Conservation (phyloP, 441 rosid species). For the Heliophila coronopifolia region DNA sequence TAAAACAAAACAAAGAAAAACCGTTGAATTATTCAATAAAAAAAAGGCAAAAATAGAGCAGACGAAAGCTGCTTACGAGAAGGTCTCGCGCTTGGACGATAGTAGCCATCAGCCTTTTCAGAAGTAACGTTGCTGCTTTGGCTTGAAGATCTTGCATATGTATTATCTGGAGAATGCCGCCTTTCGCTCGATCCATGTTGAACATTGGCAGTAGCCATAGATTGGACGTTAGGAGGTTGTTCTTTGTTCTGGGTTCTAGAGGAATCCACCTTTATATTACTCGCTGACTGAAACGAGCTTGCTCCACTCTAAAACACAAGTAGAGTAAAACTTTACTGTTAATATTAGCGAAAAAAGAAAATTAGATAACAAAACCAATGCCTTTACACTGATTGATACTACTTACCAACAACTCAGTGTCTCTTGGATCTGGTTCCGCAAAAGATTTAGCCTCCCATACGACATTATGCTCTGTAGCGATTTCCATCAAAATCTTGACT, state of each 20-base stretch:
- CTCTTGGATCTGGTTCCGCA: conserved; percentile 47
- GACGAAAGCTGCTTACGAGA: conserved; percentile 35
- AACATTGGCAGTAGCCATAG: conserved; percentile 29
- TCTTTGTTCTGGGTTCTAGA: conserved; percentile 35
- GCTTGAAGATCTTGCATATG: conserved; percentile 33
- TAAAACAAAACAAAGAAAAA: conserved; percentile 22
- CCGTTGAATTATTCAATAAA: conserved; percentile 12
- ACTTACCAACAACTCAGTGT: conserved; percentile 58
- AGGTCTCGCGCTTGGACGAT: conserved; percentile 33
- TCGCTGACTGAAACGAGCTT: conserved; percentile 42
- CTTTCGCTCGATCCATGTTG: conserved; percentile 33
- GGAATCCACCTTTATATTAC: conserved; percentile 34
- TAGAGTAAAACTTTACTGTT: neutral
- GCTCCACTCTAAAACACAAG: conserved; percentile 56
- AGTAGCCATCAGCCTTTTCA: conserved; percentile 24
- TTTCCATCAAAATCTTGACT: conserved; percentile 61
- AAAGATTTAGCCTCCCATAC: conserved; percentile 72
- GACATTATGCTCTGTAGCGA: conserved; percentile 68
- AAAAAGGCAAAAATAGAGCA: neutral
- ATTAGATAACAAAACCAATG: neutral
- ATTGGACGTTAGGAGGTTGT: conserved; percentile 32
- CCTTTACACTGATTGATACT: conserved; percentile 1
- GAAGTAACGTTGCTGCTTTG: conserved; percentile 28
- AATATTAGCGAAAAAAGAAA: neutral
- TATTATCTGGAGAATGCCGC: conserved; percentile 31